These are phyloP conservation scores for Neurospora sp. DNA, from an alignment of 495 filamentous ascomycete species.

Conservation along the genomic window DNA sequence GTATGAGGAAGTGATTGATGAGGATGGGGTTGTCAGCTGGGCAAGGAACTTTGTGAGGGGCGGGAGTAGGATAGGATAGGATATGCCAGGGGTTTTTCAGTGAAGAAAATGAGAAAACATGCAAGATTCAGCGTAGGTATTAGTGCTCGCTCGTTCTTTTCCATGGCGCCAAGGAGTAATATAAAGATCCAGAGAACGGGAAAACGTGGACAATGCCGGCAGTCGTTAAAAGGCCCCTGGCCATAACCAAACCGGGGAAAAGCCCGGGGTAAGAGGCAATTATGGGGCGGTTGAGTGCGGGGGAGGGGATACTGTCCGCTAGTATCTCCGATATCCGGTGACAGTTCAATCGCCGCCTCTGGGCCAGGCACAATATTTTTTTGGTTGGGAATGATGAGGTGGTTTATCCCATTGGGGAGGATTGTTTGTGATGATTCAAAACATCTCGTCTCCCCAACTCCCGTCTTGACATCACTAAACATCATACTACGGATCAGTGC, in stretches of 20 bases:
- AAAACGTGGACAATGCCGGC: neutral
- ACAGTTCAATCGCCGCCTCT: neutral
- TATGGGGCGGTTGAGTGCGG: neutral
- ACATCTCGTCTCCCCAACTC: neutral
- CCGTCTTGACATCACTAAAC: neutral
- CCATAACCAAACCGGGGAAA: neutral
- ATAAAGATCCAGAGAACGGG: neutral
- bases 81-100: no score
- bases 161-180: neutral
- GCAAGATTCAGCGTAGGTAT: no score
- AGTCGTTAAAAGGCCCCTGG: neutral
- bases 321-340: neutral
- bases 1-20: neutral
- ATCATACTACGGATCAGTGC: neutral
- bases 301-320: neutral
- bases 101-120: no score
- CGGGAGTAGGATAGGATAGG: no score
- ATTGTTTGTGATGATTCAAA: neutral
- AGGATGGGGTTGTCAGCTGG: neutral
- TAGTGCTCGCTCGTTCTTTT: no score
- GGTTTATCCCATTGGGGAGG: neutral
- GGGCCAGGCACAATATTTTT: neutral
- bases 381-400: neutral
- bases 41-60: no score
- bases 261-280: neutral